These are phyloP conservation scores for Aphanomyces stellatus DNA, from an alignment of 352 stramenopile species.

Conservation along the genomic window DNA sequence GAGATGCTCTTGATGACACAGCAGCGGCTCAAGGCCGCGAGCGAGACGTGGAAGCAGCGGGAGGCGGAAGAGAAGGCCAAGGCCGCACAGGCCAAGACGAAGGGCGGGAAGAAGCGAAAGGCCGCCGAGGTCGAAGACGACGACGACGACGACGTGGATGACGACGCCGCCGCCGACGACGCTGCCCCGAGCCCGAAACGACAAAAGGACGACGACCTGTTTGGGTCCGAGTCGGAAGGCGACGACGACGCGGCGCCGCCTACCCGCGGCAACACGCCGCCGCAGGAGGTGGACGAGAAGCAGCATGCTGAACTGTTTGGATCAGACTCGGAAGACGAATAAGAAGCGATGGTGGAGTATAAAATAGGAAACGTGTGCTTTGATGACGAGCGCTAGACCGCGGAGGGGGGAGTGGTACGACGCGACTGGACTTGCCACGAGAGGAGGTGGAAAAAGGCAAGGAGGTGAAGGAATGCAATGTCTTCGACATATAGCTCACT, in stretches of 20 bases:
- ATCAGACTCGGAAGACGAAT: conserved; percentile 66
- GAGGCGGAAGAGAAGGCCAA: conserved; percentile 79
- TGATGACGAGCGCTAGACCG: too few species aligned
- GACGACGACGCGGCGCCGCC: conserved; percentile 35
- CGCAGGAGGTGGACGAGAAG: conserved; percentile 4
- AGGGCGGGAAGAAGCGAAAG: conserved; percentile 66
- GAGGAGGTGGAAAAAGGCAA: too few species aligned
- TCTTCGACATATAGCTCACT: too few species aligned
- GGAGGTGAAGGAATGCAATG: too few species aligned
- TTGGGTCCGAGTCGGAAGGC: conserved; percentile 34
- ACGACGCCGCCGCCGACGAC: conserved; percentile 38
- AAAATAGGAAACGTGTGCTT: too few species aligned
- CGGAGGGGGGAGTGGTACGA: too few species aligned
- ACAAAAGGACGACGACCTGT: conserved; percentile 47
- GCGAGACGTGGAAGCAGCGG: conserved; percentile 72
- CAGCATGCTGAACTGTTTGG: conserved; percentile 62
- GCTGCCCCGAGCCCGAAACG: conserved; percentile 62
- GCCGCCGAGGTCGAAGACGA: conserved; percentile 39
- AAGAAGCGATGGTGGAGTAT: too few species aligned
- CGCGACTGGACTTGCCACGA: too few species aligned
- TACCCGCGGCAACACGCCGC: background rate
- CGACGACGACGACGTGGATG: conserved; percentile 48
- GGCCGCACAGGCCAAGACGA: conserved; percentile 68
- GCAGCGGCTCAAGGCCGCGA: conserved; percentile 70
- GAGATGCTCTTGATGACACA: conserved; percentile 73